phyloP scores from a whole-genome alignment of 2,329 filamentous ascomycete species.

The Phaeosphaeria sp. region DNA sequence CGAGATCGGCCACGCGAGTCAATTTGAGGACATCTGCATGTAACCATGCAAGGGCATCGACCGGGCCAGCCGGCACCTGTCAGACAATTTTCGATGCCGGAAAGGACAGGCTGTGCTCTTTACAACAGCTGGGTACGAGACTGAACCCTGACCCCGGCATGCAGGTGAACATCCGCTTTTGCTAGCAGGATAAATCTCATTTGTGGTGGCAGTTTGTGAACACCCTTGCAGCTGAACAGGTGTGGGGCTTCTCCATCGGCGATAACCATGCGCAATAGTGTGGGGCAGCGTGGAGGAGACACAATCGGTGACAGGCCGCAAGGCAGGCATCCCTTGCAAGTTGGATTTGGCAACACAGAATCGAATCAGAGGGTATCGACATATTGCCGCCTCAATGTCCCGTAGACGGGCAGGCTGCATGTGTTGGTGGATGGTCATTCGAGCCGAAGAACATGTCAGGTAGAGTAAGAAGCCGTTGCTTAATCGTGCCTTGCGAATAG shows the following conservation, averaged over 20 bases:
- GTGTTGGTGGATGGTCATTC: neutral
- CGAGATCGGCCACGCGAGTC: conserved; percentile 1
- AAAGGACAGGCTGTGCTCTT: neutral
- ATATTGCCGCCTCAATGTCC: conserved; percentile 2
- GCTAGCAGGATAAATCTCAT: neutral
- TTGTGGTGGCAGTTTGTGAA: neutral
- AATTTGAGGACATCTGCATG: neutral
- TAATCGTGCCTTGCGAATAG: neutral
- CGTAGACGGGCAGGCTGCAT: neutral
- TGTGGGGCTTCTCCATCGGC: conserved; percentile 5
- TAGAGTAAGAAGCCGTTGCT: neutral
- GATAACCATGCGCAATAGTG: conserved; percentile 3
- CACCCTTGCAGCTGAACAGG: neutral
- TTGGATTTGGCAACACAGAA: neutral
- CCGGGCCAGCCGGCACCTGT: neutral
- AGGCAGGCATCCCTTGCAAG: conserved; percentile 7
- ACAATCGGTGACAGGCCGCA: conserved; percentile 4
- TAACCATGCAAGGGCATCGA: neutral
- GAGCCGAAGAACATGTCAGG: conserved; percentile 1
- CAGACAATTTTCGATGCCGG: neutral
- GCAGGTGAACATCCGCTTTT: neutral
- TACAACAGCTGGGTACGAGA: neutral
- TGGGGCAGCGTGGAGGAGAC: conserved; percentile 9
- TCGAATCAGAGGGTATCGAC: neutral
- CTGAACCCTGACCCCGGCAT: neutral